These are phyloP conservation scores for Gnaphalium uliginosum DNA, from an alignment of 129 eudicot genomes.

Conservation along the genomic window DNA sequence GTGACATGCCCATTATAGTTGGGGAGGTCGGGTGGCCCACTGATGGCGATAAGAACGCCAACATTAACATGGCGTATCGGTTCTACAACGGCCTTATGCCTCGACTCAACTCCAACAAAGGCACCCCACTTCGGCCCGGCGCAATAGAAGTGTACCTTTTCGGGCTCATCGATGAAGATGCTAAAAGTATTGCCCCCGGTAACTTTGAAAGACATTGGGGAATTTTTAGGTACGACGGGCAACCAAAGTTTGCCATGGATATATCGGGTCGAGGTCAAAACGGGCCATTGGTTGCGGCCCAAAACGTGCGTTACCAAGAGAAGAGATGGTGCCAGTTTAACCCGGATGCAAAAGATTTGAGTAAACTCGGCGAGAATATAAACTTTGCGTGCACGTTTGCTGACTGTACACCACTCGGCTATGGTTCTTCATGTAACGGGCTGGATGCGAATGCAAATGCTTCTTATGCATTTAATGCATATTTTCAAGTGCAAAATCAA, in stretches of 20 bases:
- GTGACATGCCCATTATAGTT: conserved; percentile 62
- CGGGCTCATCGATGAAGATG: conserved; percentile 79
- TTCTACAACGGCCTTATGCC: conserved; percentile 84
- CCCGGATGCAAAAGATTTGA: conserved; percentile 58
- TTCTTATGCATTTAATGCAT: conserved; percentile 63
- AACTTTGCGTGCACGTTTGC: conserved; percentile 64
- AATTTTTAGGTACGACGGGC: conserved; percentile 75
- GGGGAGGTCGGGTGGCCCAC: conserved; percentile 99
- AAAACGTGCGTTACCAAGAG: conserved; percentile 60
- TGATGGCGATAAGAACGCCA: conserved; percentile 75
- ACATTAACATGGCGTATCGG: conserved; percentile 48
- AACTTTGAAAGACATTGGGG: conserved; percentile 92
- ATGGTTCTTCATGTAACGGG: conserved; percentile 64
- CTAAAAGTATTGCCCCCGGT: conserved; percentile 73
- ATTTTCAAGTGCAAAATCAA: conserved; percentile 56
- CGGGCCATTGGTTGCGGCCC: conserved; percentile 56
- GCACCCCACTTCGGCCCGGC: conserved; percentile 82
- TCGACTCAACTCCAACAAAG: conserved; percentile 57
- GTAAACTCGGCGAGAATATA: conserved; percentile 58
- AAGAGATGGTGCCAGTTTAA: conserved; percentile 78
- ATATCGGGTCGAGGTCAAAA: conserved; percentile 53
- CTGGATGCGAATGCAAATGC: conserved; percentile 58
- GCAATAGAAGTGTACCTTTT: conserved; percentile 64
- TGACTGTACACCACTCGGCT: conserved; percentile 59
- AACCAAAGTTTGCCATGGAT: conserved; percentile 77